These are phyloP conservation scores for Ophiostoma sp. DNA, from an alignment of 2,329 filamentous ascomycete genomes.

Conservation along the genomic window DNA sequence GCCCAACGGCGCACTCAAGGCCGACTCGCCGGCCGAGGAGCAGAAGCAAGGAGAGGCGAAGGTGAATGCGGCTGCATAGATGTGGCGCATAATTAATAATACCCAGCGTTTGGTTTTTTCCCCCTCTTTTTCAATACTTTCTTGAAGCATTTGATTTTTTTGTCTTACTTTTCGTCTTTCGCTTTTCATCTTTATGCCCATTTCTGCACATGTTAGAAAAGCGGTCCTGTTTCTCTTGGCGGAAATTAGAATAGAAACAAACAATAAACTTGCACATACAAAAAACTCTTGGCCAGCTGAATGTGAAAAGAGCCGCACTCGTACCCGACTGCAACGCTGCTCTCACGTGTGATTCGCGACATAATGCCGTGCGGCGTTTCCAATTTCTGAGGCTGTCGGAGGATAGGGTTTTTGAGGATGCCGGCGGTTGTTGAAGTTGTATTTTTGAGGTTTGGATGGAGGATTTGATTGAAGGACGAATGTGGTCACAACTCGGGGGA, in stretches of 20 bases:
- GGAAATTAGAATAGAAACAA: background rate
- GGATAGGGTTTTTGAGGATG: background rate
- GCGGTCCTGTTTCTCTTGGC: no score
- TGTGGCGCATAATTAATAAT: background rate
- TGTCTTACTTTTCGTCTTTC: background rate
- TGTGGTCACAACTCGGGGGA: background rate
- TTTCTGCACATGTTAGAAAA: background rate
- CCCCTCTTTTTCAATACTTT: background rate
- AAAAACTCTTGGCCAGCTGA: background rate
- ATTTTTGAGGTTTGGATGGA: background rate
- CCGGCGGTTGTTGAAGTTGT: background rate
- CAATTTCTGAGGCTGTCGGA: background rate
- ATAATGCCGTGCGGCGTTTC: background rate
- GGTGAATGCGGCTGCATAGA: background rate
- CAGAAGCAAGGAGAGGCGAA: background rate
- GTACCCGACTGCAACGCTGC: background rate
- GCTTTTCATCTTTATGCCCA: no score
- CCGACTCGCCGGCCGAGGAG: background rate
- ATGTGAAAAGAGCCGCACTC: background rate
- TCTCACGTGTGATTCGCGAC: background rate
- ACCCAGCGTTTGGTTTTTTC: background rate
- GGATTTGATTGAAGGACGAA: background rate
- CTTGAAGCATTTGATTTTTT: background rate
- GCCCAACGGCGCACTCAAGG: conserved; percentile 23
- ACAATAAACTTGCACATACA: background rate